Conservation (phyloP, 73 alveolate genomes). For the Tetrahymena elliotti region DNA sequence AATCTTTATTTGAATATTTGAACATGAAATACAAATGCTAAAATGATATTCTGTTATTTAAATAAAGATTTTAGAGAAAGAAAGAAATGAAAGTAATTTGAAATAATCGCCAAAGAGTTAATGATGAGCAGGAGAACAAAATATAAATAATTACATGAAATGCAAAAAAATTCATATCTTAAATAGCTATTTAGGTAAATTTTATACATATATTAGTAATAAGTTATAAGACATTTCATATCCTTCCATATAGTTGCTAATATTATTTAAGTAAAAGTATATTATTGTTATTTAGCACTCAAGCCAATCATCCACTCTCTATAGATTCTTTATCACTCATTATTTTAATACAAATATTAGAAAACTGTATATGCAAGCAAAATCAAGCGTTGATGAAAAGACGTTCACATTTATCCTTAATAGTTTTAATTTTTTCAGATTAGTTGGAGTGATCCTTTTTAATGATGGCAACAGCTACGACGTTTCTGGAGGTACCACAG, state of each 20-base stretch:
- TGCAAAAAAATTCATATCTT: background rate
- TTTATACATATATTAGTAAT: background rate
- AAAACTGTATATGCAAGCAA: background rate
- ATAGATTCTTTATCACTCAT: background rate
- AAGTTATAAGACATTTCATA: background rate
- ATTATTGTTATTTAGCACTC: background rate
- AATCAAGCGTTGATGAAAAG: slow-evolving; percentile 11
- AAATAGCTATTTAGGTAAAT: background rate
- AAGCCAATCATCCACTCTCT: background rate
- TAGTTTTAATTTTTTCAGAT: slow-evolving; percentile 3
- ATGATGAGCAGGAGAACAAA: background rate
- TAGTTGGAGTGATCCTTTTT: slow-evolving; percentile 19
- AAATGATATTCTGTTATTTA: too few species aligned
- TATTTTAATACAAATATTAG: background rate
- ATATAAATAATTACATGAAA: background rate
- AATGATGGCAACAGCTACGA: slow-evolving; percentile 54
- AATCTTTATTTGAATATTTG: too few species aligned
- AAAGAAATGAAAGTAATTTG: background rate
- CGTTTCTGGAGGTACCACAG: slow-evolving; percentile 98
- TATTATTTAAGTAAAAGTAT: background rate
- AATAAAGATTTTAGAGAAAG: background rate
- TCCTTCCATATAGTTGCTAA: background rate
- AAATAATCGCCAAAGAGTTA: background rate
- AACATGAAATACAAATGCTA: too few species aligned
- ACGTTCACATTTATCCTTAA: slow-evolving; percentile 39